phyloP scores from a whole-genome alignment of 2,329 filamentous ascomycete genomes.

The Malbranchea cinnamomea region DNA sequence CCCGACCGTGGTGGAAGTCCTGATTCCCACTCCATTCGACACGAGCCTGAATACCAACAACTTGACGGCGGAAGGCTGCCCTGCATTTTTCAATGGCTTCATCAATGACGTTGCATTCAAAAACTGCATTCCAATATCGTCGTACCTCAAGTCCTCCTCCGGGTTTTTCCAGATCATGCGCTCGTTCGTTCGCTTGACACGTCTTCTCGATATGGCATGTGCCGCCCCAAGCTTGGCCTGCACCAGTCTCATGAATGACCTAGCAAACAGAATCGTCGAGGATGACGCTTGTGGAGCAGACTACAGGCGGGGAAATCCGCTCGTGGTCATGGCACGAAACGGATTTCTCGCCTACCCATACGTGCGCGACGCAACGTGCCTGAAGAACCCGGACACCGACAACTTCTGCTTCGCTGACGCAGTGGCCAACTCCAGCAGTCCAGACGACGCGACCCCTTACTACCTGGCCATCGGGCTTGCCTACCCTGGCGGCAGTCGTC shows the following conservation, averaged over 20 bases:
- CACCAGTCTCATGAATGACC: constrained; percentile 44
- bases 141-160: constrained; percentile 70
- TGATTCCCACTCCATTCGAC: constrained; percentile 53
- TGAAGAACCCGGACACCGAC: constrained; percentile 48
- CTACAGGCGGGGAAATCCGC: constrained; percentile 48
- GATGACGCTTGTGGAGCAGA: constrained; percentile 56
- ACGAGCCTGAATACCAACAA: constrained; percentile 47
- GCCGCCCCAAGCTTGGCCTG: constrained; percentile 51
- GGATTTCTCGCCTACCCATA: constrained; percentile 64
- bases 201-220: constrained; percentile 67
- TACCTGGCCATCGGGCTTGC: constrained; percentile 64
- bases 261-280: constrained; percentile 51
- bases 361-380: constrained; percentile 67
- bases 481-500: constrained; percentile 51
- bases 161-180: constrained; percentile 69
- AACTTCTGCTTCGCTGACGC: constrained; percentile 73
- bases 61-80: constrained; percentile 38
- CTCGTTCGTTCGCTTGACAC: constrained; percentile 56
- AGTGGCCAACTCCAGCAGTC: constrained; percentile 56
- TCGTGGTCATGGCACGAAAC: constrained; percentile 59
- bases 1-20: constrained; percentile 8
- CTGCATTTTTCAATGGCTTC: constrained; percentile 49
- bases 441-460: constrained; percentile 67
- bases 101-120: constrained; percentile 52
- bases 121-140: constrained; percentile 66